These are phyloP conservation scores for Aspergillus homomorphus DNA, from an alignment of 495 filamentous ascomycete genomes.

Conservation along the genomic window DNA sequence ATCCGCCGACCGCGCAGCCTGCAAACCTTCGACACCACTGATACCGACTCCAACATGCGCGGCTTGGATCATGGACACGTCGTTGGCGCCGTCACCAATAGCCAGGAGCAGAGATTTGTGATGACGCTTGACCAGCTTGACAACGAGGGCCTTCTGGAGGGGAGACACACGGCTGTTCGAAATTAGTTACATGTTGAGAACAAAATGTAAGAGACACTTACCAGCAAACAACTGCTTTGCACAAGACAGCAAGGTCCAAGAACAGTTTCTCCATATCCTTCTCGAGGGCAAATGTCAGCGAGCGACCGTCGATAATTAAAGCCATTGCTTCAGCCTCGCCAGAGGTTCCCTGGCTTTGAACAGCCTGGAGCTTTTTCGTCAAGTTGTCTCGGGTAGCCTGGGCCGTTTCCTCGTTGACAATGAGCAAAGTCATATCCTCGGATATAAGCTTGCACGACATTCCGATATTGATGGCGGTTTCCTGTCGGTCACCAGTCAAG, in stretches of 20 bases:
- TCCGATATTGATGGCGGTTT: slow-evolving; percentile 99
- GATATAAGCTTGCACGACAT: slow-evolving; percentile 99
- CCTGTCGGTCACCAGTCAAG: slow-evolving; percentile 94
- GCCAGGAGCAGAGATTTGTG: slow-evolving; percentile 88
- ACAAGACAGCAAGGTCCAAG: slow-evolving; percentile 88
- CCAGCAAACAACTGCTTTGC: slow-evolving; percentile 98
- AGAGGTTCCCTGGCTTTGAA: slow-evolving; percentile 68
- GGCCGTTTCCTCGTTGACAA: slow-evolving; percentile 86
- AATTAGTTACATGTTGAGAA: slow-evolving; percentile 9
- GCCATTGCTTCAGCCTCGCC: slow-evolving; percentile 85
- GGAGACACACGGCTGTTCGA: slow-evolving; percentile 79
- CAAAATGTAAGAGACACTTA: slow-evolving; percentile 30
- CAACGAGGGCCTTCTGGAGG: slow-evolving; percentile 96
- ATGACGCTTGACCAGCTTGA: slow-evolving; percentile 97
- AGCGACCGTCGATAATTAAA: slow-evolving; percentile 95
- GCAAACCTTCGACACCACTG: slow-evolving; percentile 96
- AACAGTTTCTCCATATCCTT: slow-evolving; percentile 92
- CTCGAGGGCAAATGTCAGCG: slow-evolving; percentile 89
- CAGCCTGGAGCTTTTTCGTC: slow-evolving; percentile 87
- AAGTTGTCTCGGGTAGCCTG: slow-evolving; percentile 77
- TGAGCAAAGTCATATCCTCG: slow-evolving; percentile 97
- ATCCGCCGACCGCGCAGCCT: slow-evolving; percentile 94
- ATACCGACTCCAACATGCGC: slow-evolving; percentile 99
- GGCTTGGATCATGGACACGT: slow-evolving; percentile 99
- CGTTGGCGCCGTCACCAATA: slow-evolving; percentile 97